A percentile compares a stretch with the other conserved stretches of the same genome.
Conservation (phyloP, 2,329 filamentous ascomycete species). For the Neofusicoccum sp. region DNA sequence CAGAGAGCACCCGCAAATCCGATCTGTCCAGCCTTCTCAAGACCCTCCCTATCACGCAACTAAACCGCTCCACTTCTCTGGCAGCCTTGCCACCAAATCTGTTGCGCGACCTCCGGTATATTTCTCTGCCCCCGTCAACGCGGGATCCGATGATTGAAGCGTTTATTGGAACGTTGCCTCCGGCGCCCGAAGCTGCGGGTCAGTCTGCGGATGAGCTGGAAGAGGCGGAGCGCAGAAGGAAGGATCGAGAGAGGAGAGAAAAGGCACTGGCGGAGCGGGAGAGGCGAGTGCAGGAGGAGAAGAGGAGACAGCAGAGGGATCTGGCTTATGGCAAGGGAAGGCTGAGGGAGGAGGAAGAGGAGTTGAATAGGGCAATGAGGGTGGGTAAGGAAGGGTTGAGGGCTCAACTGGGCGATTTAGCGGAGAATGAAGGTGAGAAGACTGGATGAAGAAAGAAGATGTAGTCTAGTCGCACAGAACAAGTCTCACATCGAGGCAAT, state of each 20-base stretch:
- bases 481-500: too few species aligned
- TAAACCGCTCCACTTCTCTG: slow-evolving; percentile 63
- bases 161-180: slow-evolving; percentile 65
- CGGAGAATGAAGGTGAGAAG: neutral
- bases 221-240: slow-evolving; percentile 43
- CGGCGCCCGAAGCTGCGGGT: slow-evolving; percentile 54
- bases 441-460: neutral
- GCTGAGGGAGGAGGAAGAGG: slow-evolving; percentile 67
- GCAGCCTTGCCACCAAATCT: slow-evolving; percentile 64
- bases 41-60: slow-evolving; percentile 57
- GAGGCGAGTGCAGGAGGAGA: slow-evolving; percentile 64
- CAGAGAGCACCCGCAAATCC: slow-evolving; percentile 66
- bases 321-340: slow-evolving; percentile 63
- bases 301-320: slow-evolving; percentile 60
- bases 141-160: slow-evolving; percentile 68
- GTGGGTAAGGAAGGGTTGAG: slow-evolving; percentile 68
- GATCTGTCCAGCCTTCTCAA: slow-evolving; percentile 70
- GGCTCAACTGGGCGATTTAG: slow-evolving; percentile 53
- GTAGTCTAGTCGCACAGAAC: too few species aligned
- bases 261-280: slow-evolving; percentile 69
- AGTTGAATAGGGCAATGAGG: slow-evolving; percentile 69
- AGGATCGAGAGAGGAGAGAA: slow-evolving; percentile 55
- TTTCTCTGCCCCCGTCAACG: slow-evolving; percentile 63
- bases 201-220: slow-evolving; percentile 55
- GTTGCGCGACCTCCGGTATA: slow-evolving; percentile 69